Base-by-base conservation (phyloP, 2,329 filamentous ascomycete genomes). In the Sporothrix globosa region DNA sequence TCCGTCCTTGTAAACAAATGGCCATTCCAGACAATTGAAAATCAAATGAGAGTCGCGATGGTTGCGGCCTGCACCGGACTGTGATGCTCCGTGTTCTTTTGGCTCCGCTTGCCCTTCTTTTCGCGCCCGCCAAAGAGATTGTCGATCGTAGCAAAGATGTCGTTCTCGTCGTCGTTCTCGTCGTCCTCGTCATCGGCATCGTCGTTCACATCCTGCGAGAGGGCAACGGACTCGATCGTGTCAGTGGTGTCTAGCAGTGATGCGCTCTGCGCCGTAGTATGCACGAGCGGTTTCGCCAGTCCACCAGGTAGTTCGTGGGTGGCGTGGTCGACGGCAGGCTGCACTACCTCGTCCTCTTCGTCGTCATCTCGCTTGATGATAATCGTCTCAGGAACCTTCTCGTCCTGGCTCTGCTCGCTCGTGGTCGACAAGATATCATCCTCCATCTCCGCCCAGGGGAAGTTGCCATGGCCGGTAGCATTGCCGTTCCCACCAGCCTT, bases 271-370 rank as follows among this genome's bases (percentile, higher is more conserved):
- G 34, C 34, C 34, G 34, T 30, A 30, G 27, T 30, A 30, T 30
- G 27, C 27, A 30, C 27, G 27, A 44, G 41, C 10, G 44, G 44
- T n/a, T 19, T 19, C 17, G 14, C 9, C 5, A 50, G 48, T 9
- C 48, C 48, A 50, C 19, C 48, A 9, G 39, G n/a, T 4, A 41
- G n/a, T n/a, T 63, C 52, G 9, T 41, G 41, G 34, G 6, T 41
- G 19, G 21, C 14, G 19, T 21, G 14, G 4, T 19, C 27, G 6
- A n/a, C 2, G 11, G 56, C 13, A 34, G 52, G 11, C 24, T 83
- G 2, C 87, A 84, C 54, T 72, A 76, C 88, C 9, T 78, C 19
- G 80, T 83, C 2, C 81, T 83, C 3, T 74, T 89, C 0, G 77
- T 90, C 9, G 44, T 63, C 53, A 2, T 72, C 63, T 3, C 65